Percentiles rank a stretch among this genome's conserved stretches.
Evolutionary conservation across 2,329 filamentous ascomycete genomes (phyloP).

Genomic region (Cladosporium cucumerinum): DNA sequence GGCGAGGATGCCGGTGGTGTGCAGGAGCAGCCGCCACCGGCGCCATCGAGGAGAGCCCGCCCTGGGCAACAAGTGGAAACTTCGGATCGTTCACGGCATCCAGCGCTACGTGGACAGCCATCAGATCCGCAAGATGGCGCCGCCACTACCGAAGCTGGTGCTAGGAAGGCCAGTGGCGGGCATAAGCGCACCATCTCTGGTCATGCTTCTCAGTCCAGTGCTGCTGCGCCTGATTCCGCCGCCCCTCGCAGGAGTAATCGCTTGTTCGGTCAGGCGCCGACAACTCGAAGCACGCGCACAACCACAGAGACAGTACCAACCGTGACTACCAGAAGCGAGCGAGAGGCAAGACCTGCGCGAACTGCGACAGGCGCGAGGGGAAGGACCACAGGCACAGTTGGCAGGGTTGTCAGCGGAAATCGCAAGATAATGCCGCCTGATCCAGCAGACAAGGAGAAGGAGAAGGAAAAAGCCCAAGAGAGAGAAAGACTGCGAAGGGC

Average conservation of each 20-base stretch:
- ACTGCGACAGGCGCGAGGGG: conserved; percentile 65
- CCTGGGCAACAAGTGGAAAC: conserved; percentile 26
- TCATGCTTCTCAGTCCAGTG: conserved; percentile 50
- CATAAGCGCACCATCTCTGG: conserved; percentile 93
- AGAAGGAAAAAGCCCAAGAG: conserved; percentile 55
- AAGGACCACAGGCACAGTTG: conserved; percentile 67
- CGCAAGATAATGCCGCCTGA: conserved; percentile 56
- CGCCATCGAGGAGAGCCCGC: conserved; percentile 19
- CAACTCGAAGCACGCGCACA: conserved; percentile 58
- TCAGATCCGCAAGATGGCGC: conserved; percentile 35
- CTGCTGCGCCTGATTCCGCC: conserved; percentile 38
- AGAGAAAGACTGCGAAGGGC: conserved; percentile 51
- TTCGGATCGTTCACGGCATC: conserved; percentile 30
- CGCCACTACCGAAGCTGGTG: background rate
- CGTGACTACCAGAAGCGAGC: conserved; percentile 59
- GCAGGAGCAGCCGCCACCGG: conserved; percentile 4
- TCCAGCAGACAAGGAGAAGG: conserved; percentile 56
- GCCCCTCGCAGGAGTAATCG: conserved; percentile 45
- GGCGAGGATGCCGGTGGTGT: conserved; percentile 23
- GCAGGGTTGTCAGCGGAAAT: conserved; percentile 85
- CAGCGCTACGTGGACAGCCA: conserved; percentile 40
- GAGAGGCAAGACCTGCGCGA: conserved; percentile 50
- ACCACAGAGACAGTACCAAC: conserved; percentile 49
- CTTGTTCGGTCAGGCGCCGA: conserved; percentile 62
- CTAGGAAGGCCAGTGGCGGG: conserved; percentile 36